Conservation (phyloP, 2,329 filamentous ascomycete species). For the Lachnellula occidentalis region DNA sequence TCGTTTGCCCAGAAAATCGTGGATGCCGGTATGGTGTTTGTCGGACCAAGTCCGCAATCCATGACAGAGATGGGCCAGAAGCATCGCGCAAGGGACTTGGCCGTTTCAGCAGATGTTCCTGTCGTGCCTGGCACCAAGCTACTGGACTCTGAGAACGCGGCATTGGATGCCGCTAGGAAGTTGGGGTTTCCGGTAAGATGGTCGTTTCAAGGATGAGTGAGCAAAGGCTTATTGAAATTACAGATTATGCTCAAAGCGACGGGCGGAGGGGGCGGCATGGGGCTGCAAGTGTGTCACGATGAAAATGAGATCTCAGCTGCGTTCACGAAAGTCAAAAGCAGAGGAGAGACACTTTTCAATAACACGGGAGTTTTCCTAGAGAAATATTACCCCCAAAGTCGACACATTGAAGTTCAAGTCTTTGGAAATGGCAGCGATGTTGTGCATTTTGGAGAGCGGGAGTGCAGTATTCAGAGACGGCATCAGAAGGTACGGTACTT, state of each 20-base stretch:
- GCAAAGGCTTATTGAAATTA: background rate
- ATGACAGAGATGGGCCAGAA: constrained; percentile 31
- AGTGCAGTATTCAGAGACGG: constrained; percentile 62
- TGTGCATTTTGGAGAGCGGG: constrained; percentile 57
- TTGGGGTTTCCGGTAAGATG: constrained; percentile 33
- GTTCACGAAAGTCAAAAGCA: constrained; percentile 38
- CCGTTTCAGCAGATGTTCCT: constrained; percentile 61
- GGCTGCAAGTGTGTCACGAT: constrained; percentile 46
- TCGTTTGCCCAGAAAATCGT: constrained; percentile 51
- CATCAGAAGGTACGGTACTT: constrained; percentile 49
- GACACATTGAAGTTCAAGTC: constrained; percentile 64
- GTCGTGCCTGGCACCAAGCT: constrained; percentile 66
- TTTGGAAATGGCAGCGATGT: constrained; percentile 58
- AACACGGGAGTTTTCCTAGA: constrained; percentile 46
- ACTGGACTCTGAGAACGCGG: constrained; percentile 49
- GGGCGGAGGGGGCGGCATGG: constrained; percentile 59
- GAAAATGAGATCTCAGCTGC: constrained; percentile 45
- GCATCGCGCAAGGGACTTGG: constrained; percentile 52
- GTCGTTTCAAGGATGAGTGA: background rate
- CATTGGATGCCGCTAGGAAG: constrained; percentile 25
- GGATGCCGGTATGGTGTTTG: constrained; percentile 51
- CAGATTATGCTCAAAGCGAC: constrained; percentile 52
- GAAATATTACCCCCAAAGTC: constrained; percentile 47
- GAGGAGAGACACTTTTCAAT: constrained; percentile 43
- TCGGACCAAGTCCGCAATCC: constrained; percentile 44